phyloP scores from a whole-genome alignment of 2,329 filamentous ascomycete genomes.

The Drechslerella dactyloides region DNA sequence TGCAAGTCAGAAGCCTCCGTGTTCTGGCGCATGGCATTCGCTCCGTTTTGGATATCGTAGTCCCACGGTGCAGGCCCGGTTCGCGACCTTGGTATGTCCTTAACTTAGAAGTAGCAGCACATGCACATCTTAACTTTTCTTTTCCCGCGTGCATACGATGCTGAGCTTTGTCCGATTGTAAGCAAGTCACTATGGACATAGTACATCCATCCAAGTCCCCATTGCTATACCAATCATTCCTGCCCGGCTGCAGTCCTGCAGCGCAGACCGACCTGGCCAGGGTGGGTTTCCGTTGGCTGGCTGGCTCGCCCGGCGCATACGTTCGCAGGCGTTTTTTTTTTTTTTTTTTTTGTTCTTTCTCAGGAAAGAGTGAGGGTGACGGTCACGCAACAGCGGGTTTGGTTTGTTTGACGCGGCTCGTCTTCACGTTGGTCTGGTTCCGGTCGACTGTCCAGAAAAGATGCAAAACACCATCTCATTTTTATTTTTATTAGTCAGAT shows the following conservation, averaged over 20 bases:
- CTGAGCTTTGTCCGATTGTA: too few relatives aligned
- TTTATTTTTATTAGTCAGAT: too few relatives aligned
- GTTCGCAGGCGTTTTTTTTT: not conserved
- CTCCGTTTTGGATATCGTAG: slow-evolving; percentile 35
- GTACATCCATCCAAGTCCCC: too few relatives aligned
- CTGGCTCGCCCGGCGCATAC: too few relatives aligned
- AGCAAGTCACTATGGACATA: too few relatives aligned
- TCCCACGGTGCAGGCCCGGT: slow-evolving; percentile 30
- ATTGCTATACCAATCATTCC: too few relatives aligned
- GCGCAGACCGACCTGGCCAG: too few relatives aligned
- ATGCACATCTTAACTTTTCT: not conserved
- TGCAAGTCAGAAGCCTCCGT: slow-evolving; percentile 32
- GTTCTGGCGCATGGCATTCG: slow-evolving; percentile 45
- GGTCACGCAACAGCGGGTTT: not conserved
- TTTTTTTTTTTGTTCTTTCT: not conserved
- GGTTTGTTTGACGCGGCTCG: not conserved
- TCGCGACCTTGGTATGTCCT: slow-evolving; percentile 35
- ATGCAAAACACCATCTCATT: not conserved
- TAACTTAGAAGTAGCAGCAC: slow-evolving; percentile 20
- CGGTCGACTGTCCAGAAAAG: not conserved
- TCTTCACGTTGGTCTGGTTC: not conserved
- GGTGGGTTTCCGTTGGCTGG: too few relatives aligned
- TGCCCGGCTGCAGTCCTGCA: too few relatives aligned
- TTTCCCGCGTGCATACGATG: too few relatives aligned
- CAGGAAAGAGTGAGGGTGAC: too few relatives aligned